phyloP scores from a whole-genome alignment of 345 rosid genomes.

The Lepidium aucheri region DNA sequence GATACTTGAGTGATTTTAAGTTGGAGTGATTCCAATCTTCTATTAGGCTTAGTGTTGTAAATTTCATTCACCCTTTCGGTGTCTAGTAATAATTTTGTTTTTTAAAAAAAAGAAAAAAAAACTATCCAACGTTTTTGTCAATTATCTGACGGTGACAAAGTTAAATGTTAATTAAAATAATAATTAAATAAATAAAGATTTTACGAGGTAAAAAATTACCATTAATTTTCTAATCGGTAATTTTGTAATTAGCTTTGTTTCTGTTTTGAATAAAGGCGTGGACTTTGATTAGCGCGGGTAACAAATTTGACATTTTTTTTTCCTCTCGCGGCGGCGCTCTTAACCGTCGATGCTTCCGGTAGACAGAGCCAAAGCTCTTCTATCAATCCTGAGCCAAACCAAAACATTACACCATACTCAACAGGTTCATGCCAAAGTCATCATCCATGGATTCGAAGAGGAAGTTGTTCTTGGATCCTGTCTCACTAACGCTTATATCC shows the following conservation, averaged over 20 bases:
- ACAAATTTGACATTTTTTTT: neutral
- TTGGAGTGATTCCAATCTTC: no score
- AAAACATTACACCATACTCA: slow-evolving; percentile 26
- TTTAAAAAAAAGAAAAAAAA: no score
- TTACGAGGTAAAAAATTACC: no score
- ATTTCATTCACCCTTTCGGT: no score
- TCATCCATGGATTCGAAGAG: slow-evolving; percentile 20
- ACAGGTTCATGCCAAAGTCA: slow-evolving; percentile 29
- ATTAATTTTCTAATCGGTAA: neutral
- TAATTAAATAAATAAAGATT: no score
- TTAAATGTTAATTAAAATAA: no score
- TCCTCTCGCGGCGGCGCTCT: neutral
- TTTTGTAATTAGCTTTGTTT: neutral
- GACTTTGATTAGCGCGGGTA: neutral
- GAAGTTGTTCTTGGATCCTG: slow-evolving; percentile 25
- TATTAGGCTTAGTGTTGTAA: no score
- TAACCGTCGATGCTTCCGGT: slow-evolving; percentile 19
- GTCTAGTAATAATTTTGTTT: no score
- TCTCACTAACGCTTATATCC: slow-evolving; percentile 31
- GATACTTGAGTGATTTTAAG: no score
- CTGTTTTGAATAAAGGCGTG: neutral
- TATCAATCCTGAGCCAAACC: slow-evolving; percentile 20
- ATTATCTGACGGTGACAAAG: no score
- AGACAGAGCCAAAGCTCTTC: slow-evolving; percentile 12
- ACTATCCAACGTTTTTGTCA: no score